These are phyloP conservation scores for Ilyonectria mors-panacis DNA, from an alignment of 2,329 filamentous ascomycete genomes.

Conservation along the genomic window DNA sequence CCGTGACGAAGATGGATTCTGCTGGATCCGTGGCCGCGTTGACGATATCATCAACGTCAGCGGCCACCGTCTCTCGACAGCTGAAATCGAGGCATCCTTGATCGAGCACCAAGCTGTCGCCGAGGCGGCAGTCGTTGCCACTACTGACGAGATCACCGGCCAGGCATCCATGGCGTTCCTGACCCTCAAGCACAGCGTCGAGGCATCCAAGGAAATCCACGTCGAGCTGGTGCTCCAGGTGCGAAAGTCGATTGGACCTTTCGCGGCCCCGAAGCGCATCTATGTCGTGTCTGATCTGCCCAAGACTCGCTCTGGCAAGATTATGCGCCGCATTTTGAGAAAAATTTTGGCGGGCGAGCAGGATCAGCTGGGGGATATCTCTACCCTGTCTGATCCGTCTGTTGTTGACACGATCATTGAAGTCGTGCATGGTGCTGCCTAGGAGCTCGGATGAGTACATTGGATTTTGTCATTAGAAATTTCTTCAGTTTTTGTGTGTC, in stretches of 20 bases:
- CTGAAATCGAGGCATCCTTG: slow-evolving; percentile 95
- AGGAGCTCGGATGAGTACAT: not conserved
- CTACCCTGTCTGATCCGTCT: slow-evolving; percentile 88
- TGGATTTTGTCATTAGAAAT: too few relatives aligned
- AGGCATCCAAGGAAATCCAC: slow-evolving; percentile 76
- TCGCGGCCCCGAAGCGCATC: slow-evolving; percentile 91
- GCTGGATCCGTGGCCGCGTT: slow-evolving; percentile 97
- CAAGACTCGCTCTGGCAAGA: slow-evolving; percentile 96
- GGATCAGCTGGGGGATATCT: slow-evolving; percentile 90
- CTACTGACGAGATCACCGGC: slow-evolving; percentile 90
- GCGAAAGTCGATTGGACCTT: slow-evolving; percentile 92
- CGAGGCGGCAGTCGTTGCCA: slow-evolving; percentile 92
- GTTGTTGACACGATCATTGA: slow-evolving; percentile 90
- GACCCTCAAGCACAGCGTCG: slow-evolving; percentile 73
- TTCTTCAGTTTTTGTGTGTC: too few relatives aligned
- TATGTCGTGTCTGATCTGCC: slow-evolving; percentile 90
- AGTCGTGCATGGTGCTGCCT: slow-evolving; percentile 28
- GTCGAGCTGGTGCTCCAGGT: slow-evolving; percentile 93
- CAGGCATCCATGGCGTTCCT: slow-evolving; percentile 97
- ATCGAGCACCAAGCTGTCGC: slow-evolving; percentile 89
- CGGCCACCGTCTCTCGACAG: slow-evolving; percentile 91
- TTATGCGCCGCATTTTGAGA: slow-evolving; percentile 92
- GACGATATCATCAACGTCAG: slow-evolving; percentile 98
- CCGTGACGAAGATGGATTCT: slow-evolving; percentile 94
- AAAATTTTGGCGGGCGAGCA: slow-evolving; percentile 96